These are phyloP conservation scores for Phaeosphaeriaceae sp. DNA, from an alignment of 2,329 filamentous ascomycete species.

Conservation along the genomic window DNA sequence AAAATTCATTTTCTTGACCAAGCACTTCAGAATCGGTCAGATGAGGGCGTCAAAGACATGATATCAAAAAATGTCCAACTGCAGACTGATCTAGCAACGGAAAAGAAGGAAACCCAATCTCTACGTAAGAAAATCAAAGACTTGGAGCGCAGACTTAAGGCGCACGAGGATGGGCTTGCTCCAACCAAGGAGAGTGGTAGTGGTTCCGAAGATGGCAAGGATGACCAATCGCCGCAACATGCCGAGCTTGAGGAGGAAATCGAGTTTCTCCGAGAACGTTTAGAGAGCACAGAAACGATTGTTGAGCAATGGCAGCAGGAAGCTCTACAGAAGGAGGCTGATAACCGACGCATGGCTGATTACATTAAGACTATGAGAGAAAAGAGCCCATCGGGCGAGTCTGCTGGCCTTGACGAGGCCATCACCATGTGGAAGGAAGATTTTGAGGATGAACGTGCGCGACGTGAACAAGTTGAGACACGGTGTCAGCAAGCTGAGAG, in stretches of 20 bases:
- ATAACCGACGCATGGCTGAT: constrained; percentile 85
- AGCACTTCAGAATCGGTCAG: constrained; percentile 87
- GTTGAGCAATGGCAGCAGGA: constrained; percentile 84
- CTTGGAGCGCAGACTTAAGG: constrained; percentile 77
- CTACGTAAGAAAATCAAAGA: constrained; percentile 83
- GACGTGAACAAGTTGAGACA: constrained; percentile 85
- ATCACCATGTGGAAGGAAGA: constrained; percentile 92
- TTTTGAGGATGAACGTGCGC: constrained; percentile 86
- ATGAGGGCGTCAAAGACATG: constrained; percentile 97
- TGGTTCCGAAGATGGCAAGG: constrained; percentile 59
- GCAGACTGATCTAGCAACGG: constrained; percentile 84
- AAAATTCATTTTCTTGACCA: constrained; percentile 98
- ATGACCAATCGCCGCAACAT: constrained; percentile 63
- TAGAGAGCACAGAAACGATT: constrained; percentile 82
- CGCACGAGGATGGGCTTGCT: constrained; percentile 60
- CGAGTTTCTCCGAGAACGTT: constrained; percentile 79
- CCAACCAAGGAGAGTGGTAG: constrained; percentile 52
- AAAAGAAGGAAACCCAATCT: constrained; percentile 89
- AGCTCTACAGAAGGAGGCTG: constrained; percentile 77
- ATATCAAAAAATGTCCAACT: constrained; percentile 97
- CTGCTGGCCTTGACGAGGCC: constrained; percentile 48
- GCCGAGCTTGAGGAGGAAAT: constrained; percentile 83
- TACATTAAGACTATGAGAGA: constrained; percentile 71
- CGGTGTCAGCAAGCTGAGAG: constrained; percentile 89
- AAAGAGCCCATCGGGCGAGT: constrained; percentile 44